Percentiles rank a stretch among this genome's conserved stretches.
Conservation (phyloP, 352 stramenopile genomes). For the Pythium scleroteichum region DNA sequence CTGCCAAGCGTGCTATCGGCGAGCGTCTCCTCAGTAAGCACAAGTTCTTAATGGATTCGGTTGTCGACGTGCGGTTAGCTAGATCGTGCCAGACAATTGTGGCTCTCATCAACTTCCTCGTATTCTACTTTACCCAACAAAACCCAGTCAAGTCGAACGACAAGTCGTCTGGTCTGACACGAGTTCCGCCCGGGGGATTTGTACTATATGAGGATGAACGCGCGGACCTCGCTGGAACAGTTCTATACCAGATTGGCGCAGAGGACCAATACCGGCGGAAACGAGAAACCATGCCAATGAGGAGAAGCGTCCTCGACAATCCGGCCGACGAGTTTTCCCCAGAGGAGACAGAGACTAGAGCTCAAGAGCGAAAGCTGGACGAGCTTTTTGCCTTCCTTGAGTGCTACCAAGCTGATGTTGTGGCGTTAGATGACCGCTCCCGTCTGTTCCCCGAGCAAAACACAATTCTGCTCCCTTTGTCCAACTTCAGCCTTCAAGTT, state of each 20-base stretch:
- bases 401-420: slow-evolving; percentile 33
- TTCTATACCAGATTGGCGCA: slow-evolving; percentile 17
- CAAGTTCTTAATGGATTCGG: slow-evolving; percentile 69
- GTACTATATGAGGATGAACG: slow-evolving; percentile 18
- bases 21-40: slow-evolving; percentile 59
- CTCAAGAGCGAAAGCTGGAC: slow-evolving; percentile 21
- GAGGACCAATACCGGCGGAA: slow-evolving; percentile 18
- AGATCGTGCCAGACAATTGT: slow-evolving; percentile 56
- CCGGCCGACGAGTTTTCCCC: background rate
- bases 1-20: slow-evolving; percentile 34
- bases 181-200: background rate
- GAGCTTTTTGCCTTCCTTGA: slow-evolving; percentile 37
- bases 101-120: slow-evolving; percentile 60
- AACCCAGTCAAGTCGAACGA: background rate
- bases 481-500: slow-evolving; percentile 27
- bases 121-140: slow-evolving; percentile 37
- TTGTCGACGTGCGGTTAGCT: slow-evolving; percentile 63
- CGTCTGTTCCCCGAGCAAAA: slow-evolving; percentile 33
- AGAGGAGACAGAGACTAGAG: background rate
- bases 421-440: slow-evolving; percentile 30
- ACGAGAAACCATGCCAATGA: slow-evolving; percentile 18
- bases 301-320: slow-evolving; percentile 19
- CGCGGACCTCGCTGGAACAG: slow-evolving; percentile 4
- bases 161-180: background rate
- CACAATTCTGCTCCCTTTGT: slow-evolving; percentile 34